Evolutionary conservation across 2,329 filamentous ascomycete species (phyloP), one percentile per base, ranked within the genome.

Genomic region (Claviceps sp.): DNA sequence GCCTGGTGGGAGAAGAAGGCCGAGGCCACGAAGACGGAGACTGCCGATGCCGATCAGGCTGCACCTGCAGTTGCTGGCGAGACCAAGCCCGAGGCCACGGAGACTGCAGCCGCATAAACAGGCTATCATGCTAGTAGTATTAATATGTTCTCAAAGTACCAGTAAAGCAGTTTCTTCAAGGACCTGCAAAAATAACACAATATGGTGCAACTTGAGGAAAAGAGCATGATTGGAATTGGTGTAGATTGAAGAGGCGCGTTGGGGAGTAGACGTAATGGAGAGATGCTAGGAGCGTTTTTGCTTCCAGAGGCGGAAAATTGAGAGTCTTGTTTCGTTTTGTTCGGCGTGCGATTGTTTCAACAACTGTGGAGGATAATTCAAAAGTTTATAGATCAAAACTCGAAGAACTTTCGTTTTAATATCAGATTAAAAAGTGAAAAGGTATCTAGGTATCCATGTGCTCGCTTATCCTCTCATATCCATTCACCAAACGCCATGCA

Each of bases 1-100:
- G 71, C 80, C 57, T 82, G 83, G 73, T 83, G 82, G 75, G 74
- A 77, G 65, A 73, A 74, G 68, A 71, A 73, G 55, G 59, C 62
- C 22, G 65, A 64, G 42, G 58, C 59, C 51, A 61, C 61, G 22
- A 59, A 67, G 54, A 66, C 64, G 8, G 64, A 66, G 58, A 63
- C 60, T 38, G 62, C 65, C 29, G 60, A 62, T 52, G 61, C 58
- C 29, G 58, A 64, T 50, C 61, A 37, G 5, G 22, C 50, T 39
- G 50, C 37, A 6, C 5, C 44, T 36, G 45, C n/a, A 17, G 64
- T 60, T 17, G 59, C 63, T 11, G 65, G 59, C n/a, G 50, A 59
- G 20, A 48, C 44, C 47, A 62, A 58, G 50, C 66, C 62, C 38
- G 65, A 60, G 38, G 67, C 63, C 44, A 65, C 62, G 50, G 66